Conservation (phyloP, 2,329 filamentous ascomycete species). For the Pseudocercospora ulei region DNA sequence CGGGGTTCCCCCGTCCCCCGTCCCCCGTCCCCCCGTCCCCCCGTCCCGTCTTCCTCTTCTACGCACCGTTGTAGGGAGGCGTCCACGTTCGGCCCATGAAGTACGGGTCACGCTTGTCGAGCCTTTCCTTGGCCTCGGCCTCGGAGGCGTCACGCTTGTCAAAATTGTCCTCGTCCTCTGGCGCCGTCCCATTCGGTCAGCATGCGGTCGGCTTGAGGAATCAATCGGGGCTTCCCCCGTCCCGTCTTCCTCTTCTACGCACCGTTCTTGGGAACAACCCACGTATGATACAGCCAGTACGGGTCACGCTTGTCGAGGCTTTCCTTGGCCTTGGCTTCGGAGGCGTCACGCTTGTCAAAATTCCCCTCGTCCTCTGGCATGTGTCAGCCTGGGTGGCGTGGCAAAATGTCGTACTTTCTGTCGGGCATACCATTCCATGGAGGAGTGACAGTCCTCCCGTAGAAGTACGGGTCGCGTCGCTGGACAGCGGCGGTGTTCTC, state of each 20-base stretch:
- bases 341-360: constrained; percentile 4
- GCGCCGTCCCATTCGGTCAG: background rate
- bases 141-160: constrained; percentile 4
- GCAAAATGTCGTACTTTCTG: too few species aligned
- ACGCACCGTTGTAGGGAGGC: constrained; percentile 1
- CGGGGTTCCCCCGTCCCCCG: background rate
- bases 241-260: background rate
- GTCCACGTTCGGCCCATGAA: constrained; percentile 4
- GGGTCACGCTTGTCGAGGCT: constrained; percentile 4
- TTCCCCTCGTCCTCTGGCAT: constrained; percentile 1
- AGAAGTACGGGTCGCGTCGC: constrained; percentile 3
- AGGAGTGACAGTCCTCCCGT: constrained; percentile 1
- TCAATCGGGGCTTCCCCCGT: background rate
- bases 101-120: constrained; percentile 6
- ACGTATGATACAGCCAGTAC: background rate
- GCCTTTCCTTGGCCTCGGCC: constrained; percentile 1
- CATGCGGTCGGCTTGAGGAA: too few species aligned
- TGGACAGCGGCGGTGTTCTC: background rate
- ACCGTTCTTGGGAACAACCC: constrained; percentile 1
- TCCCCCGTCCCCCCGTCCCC: background rate
- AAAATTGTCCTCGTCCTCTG: constrained; percentile 2
- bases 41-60: background rate
- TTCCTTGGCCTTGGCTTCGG: constrained; percentile 1
- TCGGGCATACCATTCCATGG: background rate
- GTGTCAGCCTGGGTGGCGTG: too few species aligned